Base-by-base conservation (phyloP, 1,139 yeast species). In the Magnusiomyces suaveolens region DNA sequence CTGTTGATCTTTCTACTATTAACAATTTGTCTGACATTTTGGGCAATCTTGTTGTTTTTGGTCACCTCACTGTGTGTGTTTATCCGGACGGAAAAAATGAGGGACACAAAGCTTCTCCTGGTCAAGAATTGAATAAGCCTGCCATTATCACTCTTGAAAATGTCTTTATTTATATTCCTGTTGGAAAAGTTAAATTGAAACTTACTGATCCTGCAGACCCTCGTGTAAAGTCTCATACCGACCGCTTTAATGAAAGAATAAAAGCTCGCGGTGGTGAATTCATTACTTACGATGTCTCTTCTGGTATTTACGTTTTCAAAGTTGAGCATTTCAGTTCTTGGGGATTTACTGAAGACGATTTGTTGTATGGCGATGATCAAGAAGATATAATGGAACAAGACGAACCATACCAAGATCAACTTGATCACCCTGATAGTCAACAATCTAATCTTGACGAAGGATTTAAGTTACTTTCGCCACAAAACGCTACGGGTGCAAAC, bases 241-340 rank as follows among this genome's bases (percentile, higher is more conserved):
- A 55, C 8, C 54, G 61, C 44, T 62, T 70, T 33, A 75, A 75
- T 51, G 74, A 72, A 56, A 72, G 84, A 55, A 75, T 75, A 54
- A 72, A 70, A 48, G 71, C 78, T 59, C 76, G 73, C 51, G 96
- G 92, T 2, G 87, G 85, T 80, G 84, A 84, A 58, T 87, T 84
- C 66, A 74, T 89, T 10, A 83, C 90, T 2, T 89, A 84, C 65
- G 90, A 85, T 63, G 90, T 89, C 1, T 75, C 81, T 24, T 79
- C 81, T n/a, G 87, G 87, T 25, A 70, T 78, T 6, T 89, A 92
- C 89, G 82, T 85, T 0, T 89, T 88, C 69, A 80, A 76, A 62
- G 97, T 92, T 1, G 82, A 85, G 60, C 98, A 92, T 72, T 92
- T 92, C 64, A 88, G 96, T 71, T 79, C 85, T 3, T 92, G 97